Conservation (phyloP, 2,329 filamentous ascomycete species). For the Sclerotinia sclerotiorum region DNA sequence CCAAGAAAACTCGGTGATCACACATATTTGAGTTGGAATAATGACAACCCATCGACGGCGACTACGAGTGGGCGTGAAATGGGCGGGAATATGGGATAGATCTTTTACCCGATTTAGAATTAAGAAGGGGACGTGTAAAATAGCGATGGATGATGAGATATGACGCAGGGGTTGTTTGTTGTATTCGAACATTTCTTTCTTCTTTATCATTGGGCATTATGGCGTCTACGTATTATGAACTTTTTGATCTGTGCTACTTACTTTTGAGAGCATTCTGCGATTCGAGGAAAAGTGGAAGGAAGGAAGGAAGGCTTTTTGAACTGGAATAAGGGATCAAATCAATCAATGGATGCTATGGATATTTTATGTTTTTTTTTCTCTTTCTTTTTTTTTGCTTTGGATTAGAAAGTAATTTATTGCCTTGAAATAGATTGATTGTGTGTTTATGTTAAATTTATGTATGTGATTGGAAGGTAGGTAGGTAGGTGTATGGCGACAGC, state of each 20-base stretch:
- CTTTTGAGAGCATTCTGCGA: slow-evolving; percentile 5
- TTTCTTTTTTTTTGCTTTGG: not conserved
- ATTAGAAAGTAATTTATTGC: slow-evolving; percentile 11
- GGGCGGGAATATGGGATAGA: slow-evolving; percentile 18
- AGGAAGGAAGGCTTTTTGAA: slow-evolving; percentile 2
- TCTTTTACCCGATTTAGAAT: not conserved
- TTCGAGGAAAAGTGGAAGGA: slow-evolving; percentile 4
- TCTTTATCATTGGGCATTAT: slow-evolving; percentile 6
- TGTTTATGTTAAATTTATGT: too few species aligned
- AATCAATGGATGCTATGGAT: slow-evolving; percentile 6
- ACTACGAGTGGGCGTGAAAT: slow-evolving; percentile 56
- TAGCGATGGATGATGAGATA: slow-evolving; percentile 15
- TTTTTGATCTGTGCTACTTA: slow-evolving; percentile 12
- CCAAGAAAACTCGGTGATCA: slow-evolving; percentile 98
- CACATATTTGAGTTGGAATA: slow-evolving; percentile 96
- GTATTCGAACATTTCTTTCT: not conserved
- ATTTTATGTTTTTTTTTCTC: not conserved
- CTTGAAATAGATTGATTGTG: not conserved
- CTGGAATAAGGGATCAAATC: not conserved
- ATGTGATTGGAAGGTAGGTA: not conserved
- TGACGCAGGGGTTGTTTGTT: slow-evolving; percentile 1
- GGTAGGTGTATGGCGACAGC: too few species aligned
- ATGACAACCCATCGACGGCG: slow-evolving; percentile 59
- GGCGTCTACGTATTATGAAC: slow-evolving; percentile 18
- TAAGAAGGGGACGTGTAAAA: slow-evolving; percentile 6